Percentiles rank a stretch among this genome's conserved stretches.
These are phyloP conservation scores for Arthrobotrys entomopaga DNA, from an alignment of 2,329 filamentous ascomycete genomes.

Conservation along the genomic window DNA sequence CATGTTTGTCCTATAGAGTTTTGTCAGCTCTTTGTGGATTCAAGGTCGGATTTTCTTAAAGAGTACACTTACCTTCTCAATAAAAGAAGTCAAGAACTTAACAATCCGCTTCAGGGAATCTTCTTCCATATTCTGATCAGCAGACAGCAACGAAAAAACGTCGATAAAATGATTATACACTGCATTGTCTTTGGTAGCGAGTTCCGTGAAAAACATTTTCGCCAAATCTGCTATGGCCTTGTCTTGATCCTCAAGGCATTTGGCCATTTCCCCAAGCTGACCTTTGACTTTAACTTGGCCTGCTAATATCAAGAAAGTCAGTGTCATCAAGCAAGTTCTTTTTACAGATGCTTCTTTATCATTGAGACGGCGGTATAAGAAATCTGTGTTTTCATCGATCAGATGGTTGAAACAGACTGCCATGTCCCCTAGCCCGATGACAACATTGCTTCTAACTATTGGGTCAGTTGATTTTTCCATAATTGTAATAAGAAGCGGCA, in stretches of 20 bases:
- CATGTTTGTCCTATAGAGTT: conserved; percentile 85
- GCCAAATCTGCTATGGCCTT: conserved; percentile 92
- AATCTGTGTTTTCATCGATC: conserved; percentile 99
- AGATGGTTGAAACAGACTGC: conserved; percentile 99
- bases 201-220: conserved; percentile 97
- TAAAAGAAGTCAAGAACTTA: conserved; percentile 92
- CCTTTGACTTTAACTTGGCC: conserved; percentile 99
- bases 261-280: conserved; percentile 98
- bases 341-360: conserved; percentile 91
- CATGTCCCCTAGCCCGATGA: conserved; percentile 98
- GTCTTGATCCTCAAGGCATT: conserved; percentile 96
- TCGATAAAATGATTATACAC: conserved; percentile 99
- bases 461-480: conserved; percentile 94
- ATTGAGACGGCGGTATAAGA: conserved; percentile 90
- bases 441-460: conserved; percentile 92
- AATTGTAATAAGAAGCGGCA: conserved; percentile 94
- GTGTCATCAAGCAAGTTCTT: conserved; percentile 95
- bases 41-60: neutral
- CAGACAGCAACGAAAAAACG: conserved; percentile 93
- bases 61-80: conserved; percentile 82
- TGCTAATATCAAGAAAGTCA: conserved; percentile 95
- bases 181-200: conserved; percentile 97
- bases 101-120: conserved; percentile 87
- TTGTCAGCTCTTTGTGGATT: neutral
- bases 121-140: conserved; percentile 81